Evolutionary conservation across 441 rosid genomes (phyloP).

Genomic region (Euphorbia schlechtendalii): DNA sequence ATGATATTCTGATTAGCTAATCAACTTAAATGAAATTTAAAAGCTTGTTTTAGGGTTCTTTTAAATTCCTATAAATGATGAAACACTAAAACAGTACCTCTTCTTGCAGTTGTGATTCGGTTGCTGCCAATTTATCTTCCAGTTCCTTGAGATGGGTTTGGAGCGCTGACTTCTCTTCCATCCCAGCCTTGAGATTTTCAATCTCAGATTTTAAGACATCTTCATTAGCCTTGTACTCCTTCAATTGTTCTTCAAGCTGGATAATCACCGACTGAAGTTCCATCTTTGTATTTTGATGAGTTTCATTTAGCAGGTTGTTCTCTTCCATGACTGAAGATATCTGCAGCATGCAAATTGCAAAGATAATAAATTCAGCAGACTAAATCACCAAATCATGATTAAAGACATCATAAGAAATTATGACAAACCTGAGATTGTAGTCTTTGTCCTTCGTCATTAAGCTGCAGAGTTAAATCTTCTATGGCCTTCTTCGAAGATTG

Average conservation of each 20-base stretch:
- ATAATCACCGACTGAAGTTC: slow-evolving; percentile 59
- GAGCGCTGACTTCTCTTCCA: slow-evolving; percentile 47
- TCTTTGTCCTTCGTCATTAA: slow-evolving; percentile 56
- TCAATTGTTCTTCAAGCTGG: slow-evolving; percentile 59
- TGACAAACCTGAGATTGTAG: slow-evolving; percentile 69
- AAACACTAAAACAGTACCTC: slow-evolving; percentile 34
- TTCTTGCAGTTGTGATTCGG: slow-evolving; percentile 48
- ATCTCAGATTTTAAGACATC: slow-evolving; percentile 48
- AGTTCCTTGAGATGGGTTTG: slow-evolving; percentile 56
- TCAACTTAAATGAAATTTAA: slow-evolving; percentile 1
- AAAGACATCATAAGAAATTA: slow-evolving; percentile 1
- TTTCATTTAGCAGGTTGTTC: slow-evolving; percentile 54
- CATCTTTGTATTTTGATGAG: slow-evolving; percentile 55
- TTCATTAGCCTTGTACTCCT: slow-evolving; percentile 46
- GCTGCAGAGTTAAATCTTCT: slow-evolving; percentile 57
- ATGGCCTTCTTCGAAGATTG: slow-evolving; percentile 47
- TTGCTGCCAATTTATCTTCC: slow-evolving; percentile 40
- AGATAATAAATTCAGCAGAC: slow-evolving; percentile 14
- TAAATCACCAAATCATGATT: not conserved
- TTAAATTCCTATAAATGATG: slow-evolving; percentile 9
- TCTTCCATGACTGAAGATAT: slow-evolving; percentile 69
- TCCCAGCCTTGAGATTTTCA: slow-evolving; percentile 43
- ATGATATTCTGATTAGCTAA: slow-evolving; percentile 6
- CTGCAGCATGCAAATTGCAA: slow-evolving; percentile 35
- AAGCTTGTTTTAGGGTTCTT: not conserved